Base-by-base conservation (phyloP, 768 basidiomycete species). In the Scleroderma citrinum region DNA sequence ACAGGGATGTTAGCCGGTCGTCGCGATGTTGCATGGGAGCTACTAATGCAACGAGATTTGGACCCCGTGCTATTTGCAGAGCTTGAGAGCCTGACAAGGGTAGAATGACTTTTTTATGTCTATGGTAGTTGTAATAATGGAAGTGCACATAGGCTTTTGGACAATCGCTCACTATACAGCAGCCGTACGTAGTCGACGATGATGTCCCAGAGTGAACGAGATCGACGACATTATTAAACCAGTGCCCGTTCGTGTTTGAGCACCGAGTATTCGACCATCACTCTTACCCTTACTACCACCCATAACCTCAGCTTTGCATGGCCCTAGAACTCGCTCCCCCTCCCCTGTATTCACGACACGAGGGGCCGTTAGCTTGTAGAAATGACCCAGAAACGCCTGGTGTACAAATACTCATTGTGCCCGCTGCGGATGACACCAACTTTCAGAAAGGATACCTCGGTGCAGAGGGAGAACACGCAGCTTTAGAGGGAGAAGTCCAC, bases 371-470 rank as follows among this genome's bases (percentile, higher is more conserved):
- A 60, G 37, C 39, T 50, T 37, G 31, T 31, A 46, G n/a, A 5
- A 58, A 50, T 55, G 51, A 52, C 19, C 50, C 51, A 10, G 58
- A 64, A n/a, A 44, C 29, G 44, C 51, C 50, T 23, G 61, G 54
- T 23, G 80, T 82, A 16, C 85, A 92, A 68, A 75, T 92, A 41
- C 72, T 91, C 52, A 83, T 94, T 51, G 71, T 83, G 12, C 91
- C 92, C 0, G 75, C 81, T 13, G 71, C 77, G 43, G 78, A 86
- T 62, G 74, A 81, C 19, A 71, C 87, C 48, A 78, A 82, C 63
- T 94, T 93, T 59, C 92, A 93, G 69, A 86, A 83, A 59, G 92
- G 92, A 11, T 89, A 78, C 62, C 73, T 93, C 7, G 92, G 92
- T 44, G 87, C 84, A 20, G 87, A 90, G 48, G 87, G 78, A 45